Base-by-base conservation (phyloP, 495 filamentous ascomycete genomes). In the Aspergillus biplanus region DNA sequence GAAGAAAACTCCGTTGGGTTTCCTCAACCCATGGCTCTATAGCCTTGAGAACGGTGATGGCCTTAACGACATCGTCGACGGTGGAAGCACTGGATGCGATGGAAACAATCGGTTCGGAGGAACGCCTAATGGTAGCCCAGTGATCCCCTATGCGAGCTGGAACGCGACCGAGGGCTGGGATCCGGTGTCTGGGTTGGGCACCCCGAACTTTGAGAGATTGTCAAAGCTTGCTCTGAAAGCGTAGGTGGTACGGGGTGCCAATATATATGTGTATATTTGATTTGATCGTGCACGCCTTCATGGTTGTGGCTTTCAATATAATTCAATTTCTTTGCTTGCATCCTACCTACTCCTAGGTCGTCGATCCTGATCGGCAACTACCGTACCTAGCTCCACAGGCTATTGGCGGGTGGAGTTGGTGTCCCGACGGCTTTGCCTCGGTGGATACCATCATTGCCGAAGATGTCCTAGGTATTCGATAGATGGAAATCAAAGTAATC, bases 21-120 rank as follows among this genome's bases (percentile, higher is more conserved):
- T 92, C 78, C 67, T 92, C 35, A 93, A 93, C 70, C 90, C 89
- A 0, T 90, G 87, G 87, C 66, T 93, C 33, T 93, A 92, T 74
- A 75, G 75, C 9, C 73, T 65, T 7, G 86, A 78, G 11, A 72
- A 74, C 47, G 60, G 72, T 9, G 60, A 72, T 9, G 87, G 78
- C 0, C 75, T 92, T 56, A 90, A 82, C 13, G 90, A 93, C 65
- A 85, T 93, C 52, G 79, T 78, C 4, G 54, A 68, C 11, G 88
- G 88, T 0, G 83, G 82, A 6, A 86, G 84, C 39, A 80, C 75
- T 0, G 90, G 90, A 1, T 92, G 90, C 65, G 80, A 80, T 46
- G 83, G 80, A 0, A 67, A 69, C 5, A 68, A 72, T 33, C 78
- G 80, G 0, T 85, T 82, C 48, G 63, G 68, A 5, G 77, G 78